A percentile compares a stretch with the other conserved stretches of the same genome.
Conservation (phyloP, 75 land plant genomes). For the Pinus tabuliformis region DNA sequence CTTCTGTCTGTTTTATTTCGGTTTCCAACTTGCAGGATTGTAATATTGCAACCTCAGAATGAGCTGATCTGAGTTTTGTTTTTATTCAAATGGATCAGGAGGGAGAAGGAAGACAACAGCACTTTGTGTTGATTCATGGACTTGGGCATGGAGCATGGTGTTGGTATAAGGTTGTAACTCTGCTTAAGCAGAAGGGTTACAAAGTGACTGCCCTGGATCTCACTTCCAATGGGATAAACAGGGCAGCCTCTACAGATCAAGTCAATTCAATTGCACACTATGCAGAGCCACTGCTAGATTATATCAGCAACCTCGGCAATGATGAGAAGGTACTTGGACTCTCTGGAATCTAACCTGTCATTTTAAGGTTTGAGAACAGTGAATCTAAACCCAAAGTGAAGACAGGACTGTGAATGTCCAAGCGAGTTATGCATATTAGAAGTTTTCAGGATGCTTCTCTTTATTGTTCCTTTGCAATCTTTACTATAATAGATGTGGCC, state of each 20-base stretch:
- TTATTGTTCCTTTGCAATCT: no score
- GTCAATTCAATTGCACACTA: slow-evolving; percentile 2
- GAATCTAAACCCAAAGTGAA: no score
- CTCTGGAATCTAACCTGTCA: no score
- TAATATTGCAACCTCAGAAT: background rate
- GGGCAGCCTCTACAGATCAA: slow-evolving; percentile 9
- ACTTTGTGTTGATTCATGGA: slow-evolving; percentile 43
- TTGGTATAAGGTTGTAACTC: slow-evolving; percentile 29
- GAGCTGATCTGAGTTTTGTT: background rate
- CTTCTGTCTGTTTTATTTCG: no score
- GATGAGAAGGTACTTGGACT: background rate
- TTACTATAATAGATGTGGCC: no score
- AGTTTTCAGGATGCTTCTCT: no score
- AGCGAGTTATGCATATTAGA: no score
- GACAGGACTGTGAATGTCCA: no score
- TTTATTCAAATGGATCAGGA: background rate
- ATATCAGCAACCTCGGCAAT: background rate
- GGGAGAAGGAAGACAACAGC: slow-evolving; percentile 3
- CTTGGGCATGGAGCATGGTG: slow-evolving; percentile 40
- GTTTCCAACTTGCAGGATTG: no score
- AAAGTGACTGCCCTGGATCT: slow-evolving; percentile 35
- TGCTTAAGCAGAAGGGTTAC: slow-evolving; percentile 22
- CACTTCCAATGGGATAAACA: slow-evolving; percentile 23
- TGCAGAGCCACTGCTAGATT: background rate
- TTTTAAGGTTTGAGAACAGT: no score